Percentiles rank a stretch among this genome's conserved stretches.
Evolutionary conservation across 2,329 filamentous ascomycete genomes (phyloP).

Genomic region (Penicillium sp.): DNA sequence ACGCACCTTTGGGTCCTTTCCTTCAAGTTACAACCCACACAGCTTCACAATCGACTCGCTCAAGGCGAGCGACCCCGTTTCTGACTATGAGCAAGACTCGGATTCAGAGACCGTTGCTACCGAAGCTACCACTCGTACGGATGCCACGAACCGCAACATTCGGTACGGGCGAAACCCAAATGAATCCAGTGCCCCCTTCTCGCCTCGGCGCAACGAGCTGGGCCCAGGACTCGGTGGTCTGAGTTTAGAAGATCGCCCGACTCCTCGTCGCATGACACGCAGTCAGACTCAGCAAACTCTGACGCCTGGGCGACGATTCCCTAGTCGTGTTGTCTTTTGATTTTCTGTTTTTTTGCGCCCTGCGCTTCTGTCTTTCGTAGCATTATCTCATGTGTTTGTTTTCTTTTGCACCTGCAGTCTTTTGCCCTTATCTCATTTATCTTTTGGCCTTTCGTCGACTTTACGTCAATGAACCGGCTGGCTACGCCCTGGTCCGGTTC

Average conservation of each 20-base stretch:
- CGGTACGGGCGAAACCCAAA: conserved; percentile 35
- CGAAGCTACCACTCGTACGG: conserved; percentile 36
- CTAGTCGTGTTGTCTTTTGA: conserved; percentile 16
- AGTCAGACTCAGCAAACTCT: conserved; percentile 38
- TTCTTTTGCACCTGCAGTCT: background rate
- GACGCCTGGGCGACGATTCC: conserved; percentile 16
- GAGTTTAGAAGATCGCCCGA: conserved; percentile 39
- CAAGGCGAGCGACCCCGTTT: conserved; percentile 35
- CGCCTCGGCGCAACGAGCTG: conserved; percentile 37
- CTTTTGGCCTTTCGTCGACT: background rate
- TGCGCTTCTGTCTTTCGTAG: background rate
- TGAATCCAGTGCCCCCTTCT: conserved; percentile 28
- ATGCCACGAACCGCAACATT: conserved; percentile 40
- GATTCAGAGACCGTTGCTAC: conserved; percentile 43
- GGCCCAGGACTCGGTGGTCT: conserved; percentile 37
- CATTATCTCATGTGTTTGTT: too few species aligned
- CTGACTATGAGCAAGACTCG: conserved; percentile 40
- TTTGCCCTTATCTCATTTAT: background rate
- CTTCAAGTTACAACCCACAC: conserved; percentile 22
- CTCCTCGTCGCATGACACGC: conserved; percentile 37
- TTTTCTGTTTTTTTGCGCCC: background rate
- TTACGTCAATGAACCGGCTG: background rate
- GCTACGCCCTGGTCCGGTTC: background rate
- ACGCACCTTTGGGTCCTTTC: conserved; percentile 23
- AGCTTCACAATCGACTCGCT: conserved; percentile 39